phyloP scores from a whole-genome alignment of 441 rosid genomes.

The Erodium moschatum region DNA sequence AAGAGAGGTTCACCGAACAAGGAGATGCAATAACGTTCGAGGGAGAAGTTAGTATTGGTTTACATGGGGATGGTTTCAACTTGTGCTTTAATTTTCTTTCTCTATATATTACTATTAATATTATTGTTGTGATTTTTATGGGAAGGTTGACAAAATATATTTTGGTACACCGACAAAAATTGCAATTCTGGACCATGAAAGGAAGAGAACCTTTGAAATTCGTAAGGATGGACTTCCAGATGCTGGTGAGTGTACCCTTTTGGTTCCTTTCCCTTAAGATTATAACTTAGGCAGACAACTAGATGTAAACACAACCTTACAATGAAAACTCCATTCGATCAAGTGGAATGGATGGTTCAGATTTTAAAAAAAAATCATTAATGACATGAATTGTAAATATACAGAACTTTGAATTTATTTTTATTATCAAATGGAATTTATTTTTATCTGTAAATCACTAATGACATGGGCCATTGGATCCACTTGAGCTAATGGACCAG shows the following conservation, averaged over 20 bases:
- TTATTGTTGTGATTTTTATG: not conserved
- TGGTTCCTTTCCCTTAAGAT: not conserved
- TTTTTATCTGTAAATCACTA: too few relatives aligned
- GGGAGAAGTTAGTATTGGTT: constrained; percentile 28
- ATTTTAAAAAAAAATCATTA: too few relatives aligned
- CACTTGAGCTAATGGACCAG: too few relatives aligned
- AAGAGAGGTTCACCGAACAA: constrained; percentile 34
- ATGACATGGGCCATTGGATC: too few relatives aligned
- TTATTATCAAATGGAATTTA: too few relatives aligned
- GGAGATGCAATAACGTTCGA: constrained; percentile 41
- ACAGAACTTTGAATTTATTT: too few relatives aligned
- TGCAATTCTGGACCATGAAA: constrained; percentile 40
- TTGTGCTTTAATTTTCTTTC: not conserved
- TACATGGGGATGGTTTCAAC: not conserved
- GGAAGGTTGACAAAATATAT: constrained; percentile 34
- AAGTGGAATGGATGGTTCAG: too few relatives aligned
- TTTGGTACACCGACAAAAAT: constrained; percentile 43
- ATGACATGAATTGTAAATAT: too few relatives aligned
- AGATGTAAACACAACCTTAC: too few relatives aligned
- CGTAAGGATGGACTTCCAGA: constrained; percentile 48
- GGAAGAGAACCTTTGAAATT: constrained; percentile 39
- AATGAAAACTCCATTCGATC: too few relatives aligned
- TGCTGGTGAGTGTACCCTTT: constrained; percentile 31
- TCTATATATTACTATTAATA: not conserved
- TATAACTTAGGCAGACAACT: too few relatives aligned